Evolutionary conservation across 2,329 filamentous ascomycete species (phyloP).

Genomic region (Mycosphaerelloides madeirae): DNA sequence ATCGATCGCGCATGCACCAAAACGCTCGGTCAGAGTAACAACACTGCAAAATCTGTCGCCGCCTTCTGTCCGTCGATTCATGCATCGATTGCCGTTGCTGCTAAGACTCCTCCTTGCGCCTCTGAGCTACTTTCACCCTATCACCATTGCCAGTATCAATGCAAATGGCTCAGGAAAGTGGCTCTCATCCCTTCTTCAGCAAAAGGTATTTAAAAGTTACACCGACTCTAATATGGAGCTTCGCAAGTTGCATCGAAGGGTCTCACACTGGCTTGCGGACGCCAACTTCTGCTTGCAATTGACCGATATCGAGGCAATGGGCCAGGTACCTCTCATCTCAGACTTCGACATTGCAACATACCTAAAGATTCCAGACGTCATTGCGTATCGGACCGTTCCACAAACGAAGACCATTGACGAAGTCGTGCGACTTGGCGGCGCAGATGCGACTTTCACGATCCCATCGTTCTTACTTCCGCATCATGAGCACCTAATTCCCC

Average conservation of each 20-base stretch:
- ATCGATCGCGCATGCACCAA: conserved; percentile 49
- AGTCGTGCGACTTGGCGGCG: conserved; percentile 49
- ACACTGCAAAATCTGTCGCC: conserved; percentile 43
- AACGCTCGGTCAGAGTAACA: conserved; percentile 45
- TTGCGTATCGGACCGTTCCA: conserved; percentile 47
- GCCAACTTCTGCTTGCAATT: conserved; percentile 52
- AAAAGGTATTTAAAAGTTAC: conserved; percentile 49
- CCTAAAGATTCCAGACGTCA: conserved; percentile 45
- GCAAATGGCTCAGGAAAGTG: conserved; percentile 49
- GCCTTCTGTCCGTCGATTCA: conserved; percentile 39
- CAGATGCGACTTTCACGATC: conserved; percentile 46
- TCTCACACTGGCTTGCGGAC: conserved; percentile 48
- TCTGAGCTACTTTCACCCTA: conserved; percentile 50
- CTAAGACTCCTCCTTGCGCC: conserved; percentile 46
- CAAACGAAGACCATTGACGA: conserved; percentile 42
- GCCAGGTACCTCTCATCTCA: conserved; percentile 47
- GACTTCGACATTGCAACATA: conserved; percentile 45
- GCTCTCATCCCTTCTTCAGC: conserved; percentile 44
- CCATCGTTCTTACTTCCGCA: conserved; percentile 51
- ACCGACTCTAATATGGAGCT: conserved; percentile 42
- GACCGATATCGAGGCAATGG: conserved; percentile 41
- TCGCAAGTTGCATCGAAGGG: conserved; percentile 41
- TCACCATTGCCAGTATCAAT: conserved; percentile 48
- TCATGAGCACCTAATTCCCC: conserved; percentile 51
- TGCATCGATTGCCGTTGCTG: conserved; percentile 49